Conservation (phyloP, 305 asterid species). For the Galium porrigens region DNA sequence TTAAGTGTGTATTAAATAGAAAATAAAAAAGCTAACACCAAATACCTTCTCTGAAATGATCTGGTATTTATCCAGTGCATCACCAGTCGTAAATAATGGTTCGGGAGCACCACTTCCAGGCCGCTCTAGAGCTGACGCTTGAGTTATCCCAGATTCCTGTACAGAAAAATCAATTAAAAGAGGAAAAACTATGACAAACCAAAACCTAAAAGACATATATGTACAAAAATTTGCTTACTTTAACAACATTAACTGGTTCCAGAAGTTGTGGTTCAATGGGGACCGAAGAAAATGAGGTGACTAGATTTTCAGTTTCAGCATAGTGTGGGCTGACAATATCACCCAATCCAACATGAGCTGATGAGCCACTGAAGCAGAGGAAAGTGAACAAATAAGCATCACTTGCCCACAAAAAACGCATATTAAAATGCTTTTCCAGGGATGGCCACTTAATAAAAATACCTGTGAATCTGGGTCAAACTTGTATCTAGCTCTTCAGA, state of each 20-base stretch:
- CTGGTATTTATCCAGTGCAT: constrained; percentile 83
- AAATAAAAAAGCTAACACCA: neutral
- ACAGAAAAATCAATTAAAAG: neutral
- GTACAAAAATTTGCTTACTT: constrained; percentile 35
- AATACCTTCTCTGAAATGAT: constrained; percentile 76
- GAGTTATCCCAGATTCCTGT: constrained; percentile 53
- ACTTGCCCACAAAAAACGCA: neutral
- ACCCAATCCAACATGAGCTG: constrained; percentile 38
- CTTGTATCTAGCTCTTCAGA: constrained; percentile 47
- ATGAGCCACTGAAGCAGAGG: constrained; percentile 36
- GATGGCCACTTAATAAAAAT: neutral
- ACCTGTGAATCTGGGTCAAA: constrained; percentile 58
- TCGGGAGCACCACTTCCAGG: constrained; percentile 42
- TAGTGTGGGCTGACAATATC: constrained; percentile 37
- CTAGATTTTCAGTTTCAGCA: constrained; percentile 38
- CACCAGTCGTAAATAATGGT: constrained; percentile 64
- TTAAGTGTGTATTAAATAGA: constrained; percentile 5
- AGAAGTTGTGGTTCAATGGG: constrained; percentile 43
- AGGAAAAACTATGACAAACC: neutral
- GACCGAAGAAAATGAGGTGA: constrained; percentile 36
- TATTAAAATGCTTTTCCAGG: neutral
- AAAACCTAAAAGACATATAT: neutral
- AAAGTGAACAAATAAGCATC: neutral
- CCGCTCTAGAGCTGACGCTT: constrained; percentile 48
- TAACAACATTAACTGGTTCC: constrained; percentile 43